phyloP scores from a whole-genome alignment of 176 grass and related monocot species.

The Aegilops umbellulata region DNA sequence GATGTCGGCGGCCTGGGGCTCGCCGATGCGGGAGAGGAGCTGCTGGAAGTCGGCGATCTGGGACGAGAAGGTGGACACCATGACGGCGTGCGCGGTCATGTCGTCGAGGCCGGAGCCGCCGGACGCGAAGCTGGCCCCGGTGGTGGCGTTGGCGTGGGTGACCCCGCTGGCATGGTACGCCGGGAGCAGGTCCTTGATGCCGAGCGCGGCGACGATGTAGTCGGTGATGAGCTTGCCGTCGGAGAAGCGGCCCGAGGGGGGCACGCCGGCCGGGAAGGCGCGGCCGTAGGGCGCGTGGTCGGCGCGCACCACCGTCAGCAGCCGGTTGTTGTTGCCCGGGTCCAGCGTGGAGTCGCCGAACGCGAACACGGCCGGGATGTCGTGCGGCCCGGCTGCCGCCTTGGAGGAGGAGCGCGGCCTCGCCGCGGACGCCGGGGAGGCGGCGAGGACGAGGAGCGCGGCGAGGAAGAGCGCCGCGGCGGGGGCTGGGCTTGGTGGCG shows the following conservation, averaged over 20 bases:
- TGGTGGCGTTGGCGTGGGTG: slow-evolving; percentile 27
- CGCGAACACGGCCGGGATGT: slow-evolving; percentile 61
- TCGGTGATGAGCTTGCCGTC: slow-evolving; percentile 69
- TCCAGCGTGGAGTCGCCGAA: slow-evolving; percentile 83
- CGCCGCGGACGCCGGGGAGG: neutral
- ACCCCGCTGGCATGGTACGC: slow-evolving; percentile 26
- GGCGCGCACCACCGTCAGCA: slow-evolving; percentile 45
- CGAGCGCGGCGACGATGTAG: slow-evolving; percentile 58
- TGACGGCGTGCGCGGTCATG: slow-evolving; percentile 18
- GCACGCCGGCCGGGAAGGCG: slow-evolving; percentile 35
- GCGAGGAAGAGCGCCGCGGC: slow-evolving; percentile 25
- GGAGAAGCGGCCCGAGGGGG: slow-evolving; percentile 61
- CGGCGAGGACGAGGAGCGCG: neutral
- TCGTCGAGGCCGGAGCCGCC: slow-evolving; percentile 69
- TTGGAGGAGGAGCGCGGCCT: neutral
- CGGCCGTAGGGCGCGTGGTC: slow-evolving; percentile 69
- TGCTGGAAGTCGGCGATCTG: slow-evolving; percentile 47
- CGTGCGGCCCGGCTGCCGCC: neutral
- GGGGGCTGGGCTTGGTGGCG: neutral
- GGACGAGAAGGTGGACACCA: slow-evolving; percentile 39
- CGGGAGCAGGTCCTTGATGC: slow-evolving; percentile 55
- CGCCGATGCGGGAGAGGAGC: slow-evolving; percentile 32
- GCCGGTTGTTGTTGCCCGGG: slow-evolving; percentile 76
- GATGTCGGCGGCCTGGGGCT: slow-evolving; percentile 33
- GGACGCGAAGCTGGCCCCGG: slow-evolving; percentile 73